Percentiles rank a stretch among this genome's conserved stretches.
phyloP scores from a whole-genome alignment of 805 yeast genomes.

The Yarrowia yakushimensis region DNA sequence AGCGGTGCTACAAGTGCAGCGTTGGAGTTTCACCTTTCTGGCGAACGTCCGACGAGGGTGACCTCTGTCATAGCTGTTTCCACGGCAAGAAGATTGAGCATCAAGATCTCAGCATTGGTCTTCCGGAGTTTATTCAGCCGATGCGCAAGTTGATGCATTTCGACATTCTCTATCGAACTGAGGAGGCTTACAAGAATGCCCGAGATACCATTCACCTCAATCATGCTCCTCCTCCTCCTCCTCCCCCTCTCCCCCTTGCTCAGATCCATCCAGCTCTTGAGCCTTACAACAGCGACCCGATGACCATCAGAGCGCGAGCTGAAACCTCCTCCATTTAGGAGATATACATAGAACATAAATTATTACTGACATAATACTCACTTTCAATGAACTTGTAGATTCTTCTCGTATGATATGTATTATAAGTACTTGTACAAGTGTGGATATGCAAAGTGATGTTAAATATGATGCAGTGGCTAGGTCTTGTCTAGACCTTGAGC shows the following conservation, averaged over 20 bases:
- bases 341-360: slow-evolving; percentile 9
- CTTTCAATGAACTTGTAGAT: too few relatives aligned
- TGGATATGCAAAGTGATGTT: neutral
- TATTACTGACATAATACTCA: neutral
- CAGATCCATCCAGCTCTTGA: slow-evolving; percentile 8
- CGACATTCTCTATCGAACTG: neutral
- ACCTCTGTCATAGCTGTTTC: neutral
- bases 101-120: slow-evolving; percentile 8
- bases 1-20: neutral
- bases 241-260: neutral
- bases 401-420: too few relatives aligned
- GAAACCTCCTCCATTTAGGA: neutral
- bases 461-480: slow-evolving; percentile 8
- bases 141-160: slow-evolving; percentile 16
- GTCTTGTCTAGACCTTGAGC: slow-evolving; percentile 35
- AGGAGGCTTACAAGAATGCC: neutral
- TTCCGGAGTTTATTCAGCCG: neutral
- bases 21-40: slow-evolving; percentile 3
- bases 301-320: neutral
- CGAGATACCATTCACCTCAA: neutral
- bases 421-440: neutral
- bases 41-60: neutral
- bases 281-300: neutral
- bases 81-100: slow-evolving; percentile 1
- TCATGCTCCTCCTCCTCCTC: neutral